These are phyloP conservation scores for Tolypocladium capitatum DNA, from an alignment of 2,329 filamentous ascomycete genomes.

Conservation along the genomic window DNA sequence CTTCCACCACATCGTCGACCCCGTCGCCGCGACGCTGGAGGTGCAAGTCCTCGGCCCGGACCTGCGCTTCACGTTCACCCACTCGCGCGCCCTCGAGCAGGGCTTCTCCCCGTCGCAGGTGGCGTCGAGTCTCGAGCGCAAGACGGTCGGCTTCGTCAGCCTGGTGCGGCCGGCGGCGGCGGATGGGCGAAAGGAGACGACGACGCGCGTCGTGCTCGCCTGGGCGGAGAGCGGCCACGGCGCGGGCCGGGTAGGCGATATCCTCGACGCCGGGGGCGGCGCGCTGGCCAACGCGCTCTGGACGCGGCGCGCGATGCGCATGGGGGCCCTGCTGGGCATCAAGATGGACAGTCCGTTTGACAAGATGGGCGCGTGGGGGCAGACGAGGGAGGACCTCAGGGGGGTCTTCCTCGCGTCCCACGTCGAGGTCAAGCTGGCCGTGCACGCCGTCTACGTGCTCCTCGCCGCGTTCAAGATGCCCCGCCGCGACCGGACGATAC, in stretches of 20 bases:
- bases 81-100: constrained; percentile 9
- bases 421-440: constrained; percentile 26
- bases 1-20: constrained; percentile 18
- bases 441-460: constrained; percentile 16
- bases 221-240: constrained; percentile 23
- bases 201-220: constrained; percentile 15
- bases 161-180: constrained; percentile 4
- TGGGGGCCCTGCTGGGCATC: constrained; percentile 17
- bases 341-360: constrained; percentile 17
- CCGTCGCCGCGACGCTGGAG: constrained; percentile 9
- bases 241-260: constrained; percentile 12
- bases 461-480: constrained; percentile 14
- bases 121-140: constrained; percentile 9
- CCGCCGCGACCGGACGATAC: constrained; percentile 5
- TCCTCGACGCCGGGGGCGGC: constrained; percentile 10
- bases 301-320: constrained; percentile 14
- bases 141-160: constrained; percentile 20
- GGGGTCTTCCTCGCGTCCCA: constrained; percentile 21
- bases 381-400: background rate
- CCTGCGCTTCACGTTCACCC: constrained; percentile 15
- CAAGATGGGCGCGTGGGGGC: background rate
- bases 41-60: constrained; percentile 20
- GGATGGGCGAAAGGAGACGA: too few relatives aligned
- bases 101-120: constrained; percentile 1
- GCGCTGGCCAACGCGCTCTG: constrained; percentile 19